A percentile compares a stretch with the other conserved stretches of the same genome.
phyloP scores from a whole-genome alignment of 306 rosid genomes.

The Hippophae gyantsensis region DNA sequence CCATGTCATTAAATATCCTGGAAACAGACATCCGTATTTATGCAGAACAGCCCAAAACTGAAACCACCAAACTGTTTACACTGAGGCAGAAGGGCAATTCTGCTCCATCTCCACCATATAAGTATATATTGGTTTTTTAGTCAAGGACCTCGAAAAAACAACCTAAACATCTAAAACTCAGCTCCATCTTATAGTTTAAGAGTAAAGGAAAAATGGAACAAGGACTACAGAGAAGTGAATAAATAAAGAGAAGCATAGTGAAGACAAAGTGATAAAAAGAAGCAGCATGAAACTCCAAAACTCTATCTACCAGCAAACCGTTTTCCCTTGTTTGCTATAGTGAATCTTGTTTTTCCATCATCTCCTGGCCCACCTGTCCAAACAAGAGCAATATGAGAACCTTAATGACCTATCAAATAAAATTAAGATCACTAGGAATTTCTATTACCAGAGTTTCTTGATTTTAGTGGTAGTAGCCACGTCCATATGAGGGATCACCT shows the following conservation, averaged over 20 bases:
- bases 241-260: slow-evolving; percentile 16
- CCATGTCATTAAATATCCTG: slow-evolving; percentile 7
- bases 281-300: slow-evolving; percentile 32
- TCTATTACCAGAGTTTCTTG: slow-evolving; percentile 30
- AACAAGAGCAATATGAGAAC: slow-evolving; percentile 10
- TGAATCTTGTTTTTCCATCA: slow-evolving; percentile 14
- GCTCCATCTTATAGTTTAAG: slow-evolving; percentile 24
- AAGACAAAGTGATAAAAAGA: slow-evolving; percentile 15
- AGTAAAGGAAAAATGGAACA: slow-evolving; percentile 7
- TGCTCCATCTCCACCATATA: slow-evolving; percentile 28
- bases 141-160: slow-evolving; percentile 21
- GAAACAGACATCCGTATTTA: slow-evolving; percentile 10
- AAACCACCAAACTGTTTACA: slow-evolving; percentile 29
- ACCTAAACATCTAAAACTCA: slow-evolving; percentile 28
- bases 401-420: slow-evolving; percentile 8
- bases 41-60: slow-evolving; percentile 34
- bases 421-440: slow-evolving; percentile 10
- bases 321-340: slow-evolving; percentile 25
- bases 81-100: slow-evolving; percentile 31
- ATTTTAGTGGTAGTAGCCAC: slow-evolving; percentile 42
- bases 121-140: slow-evolving; percentile 23
- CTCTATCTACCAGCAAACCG: slow-evolving; percentile 25
- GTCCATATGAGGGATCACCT: slow-evolving; percentile 36
- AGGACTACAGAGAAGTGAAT: slow-evolving; percentile 15
- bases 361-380: slow-evolving; percentile 40